Conservation (phyloP, 2,329 filamentous ascomycete species). For the Elsinoe arachidis region DNA sequence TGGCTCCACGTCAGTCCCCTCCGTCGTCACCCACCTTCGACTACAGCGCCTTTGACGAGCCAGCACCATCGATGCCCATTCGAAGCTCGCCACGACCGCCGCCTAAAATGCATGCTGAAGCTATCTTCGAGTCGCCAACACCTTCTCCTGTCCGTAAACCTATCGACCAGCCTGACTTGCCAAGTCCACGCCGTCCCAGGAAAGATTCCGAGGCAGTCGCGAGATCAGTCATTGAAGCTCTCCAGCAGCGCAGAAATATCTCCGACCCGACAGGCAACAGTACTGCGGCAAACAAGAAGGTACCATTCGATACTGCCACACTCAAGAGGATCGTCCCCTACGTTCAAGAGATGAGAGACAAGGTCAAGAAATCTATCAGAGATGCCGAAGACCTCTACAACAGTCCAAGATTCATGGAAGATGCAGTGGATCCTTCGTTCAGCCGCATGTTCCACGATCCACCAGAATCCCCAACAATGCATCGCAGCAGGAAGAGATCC, state of each 20-base stretch:
- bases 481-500: conserved; percentile 14
- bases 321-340: conserved; percentile 53
- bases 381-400: conserved; percentile 41
- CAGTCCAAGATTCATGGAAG: conserved; percentile 28
- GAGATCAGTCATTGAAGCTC: conserved; percentile 53
- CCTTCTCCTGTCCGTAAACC: conserved; percentile 8
- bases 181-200: conserved; percentile 33
- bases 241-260: conserved; percentile 35
- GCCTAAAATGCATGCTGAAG: conserved; percentile 12
- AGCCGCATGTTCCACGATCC: conserved; percentile 27
- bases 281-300: conserved; percentile 39
- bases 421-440: conserved; percentile 26
- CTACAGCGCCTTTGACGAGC: conserved; percentile 50
- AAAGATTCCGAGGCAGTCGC: conserved; percentile 52
- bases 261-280: conserved; percentile 21
- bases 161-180: not conserved
- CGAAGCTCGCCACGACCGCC: conserved; percentile 8
- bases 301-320: conserved; percentile 59
- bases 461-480: conserved; percentile 15
- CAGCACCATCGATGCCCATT: conserved; percentile 21
- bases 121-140: conserved; percentile 11
- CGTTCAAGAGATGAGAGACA: conserved; percentile 39
- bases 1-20: conserved; percentile 44
- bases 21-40: conserved; percentile 50
- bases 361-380: conserved; percentile 39